Evolutionary conservation across 768 basidiomycete species (phyloP), one percentile per base, ranked within the genome.

Genomic region (Scleroderma bovista): DNA sequence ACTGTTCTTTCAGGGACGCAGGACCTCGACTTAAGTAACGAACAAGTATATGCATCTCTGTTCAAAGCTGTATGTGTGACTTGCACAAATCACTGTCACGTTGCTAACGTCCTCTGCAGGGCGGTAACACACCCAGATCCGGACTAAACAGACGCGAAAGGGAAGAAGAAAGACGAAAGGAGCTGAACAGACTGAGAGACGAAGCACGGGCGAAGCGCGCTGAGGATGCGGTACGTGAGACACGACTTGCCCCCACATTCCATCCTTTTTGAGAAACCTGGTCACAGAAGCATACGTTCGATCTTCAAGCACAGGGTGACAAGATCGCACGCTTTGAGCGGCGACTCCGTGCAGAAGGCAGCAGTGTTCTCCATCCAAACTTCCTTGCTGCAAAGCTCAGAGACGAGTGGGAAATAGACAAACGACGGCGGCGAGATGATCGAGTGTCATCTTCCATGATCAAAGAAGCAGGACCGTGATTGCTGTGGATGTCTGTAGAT

Each of bases 91-190:
- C 29, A 48, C 40, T n/a, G 31, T 23, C 2, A 29, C 20, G 54
- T 22, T 52, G 39, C 39, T 23, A 36, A 22, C 32, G 5, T 33
- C 23, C 40, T 17, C 34, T 78, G 76, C 55, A 72, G n/a, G 72
- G 72, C 16, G 74, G 72, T 45, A 72, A 55, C 50, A 71, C 74
- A 33, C 70, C 77, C 10, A 69, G 65, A 15, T 74, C 77, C 24
- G 75, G 75, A 19, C 57, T 74, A 50, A 78, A 69, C 46, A 60
- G 76, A 41, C 48, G 47, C 47, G 53, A 66, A 51, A 74, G 72
- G 39, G 79, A 85, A n/a, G 85, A 86, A 54, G 84, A 87, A 60
- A 72, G 84, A 43, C 73, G 78, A 50, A 83, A 75, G 56, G 84
- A 89, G 50, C 58, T 88, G 57, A 74, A 82, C 58, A 78, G 72